Conservation (phyloP, 176 grass and related monocot species). For the Paspalum notatum region DNA sequence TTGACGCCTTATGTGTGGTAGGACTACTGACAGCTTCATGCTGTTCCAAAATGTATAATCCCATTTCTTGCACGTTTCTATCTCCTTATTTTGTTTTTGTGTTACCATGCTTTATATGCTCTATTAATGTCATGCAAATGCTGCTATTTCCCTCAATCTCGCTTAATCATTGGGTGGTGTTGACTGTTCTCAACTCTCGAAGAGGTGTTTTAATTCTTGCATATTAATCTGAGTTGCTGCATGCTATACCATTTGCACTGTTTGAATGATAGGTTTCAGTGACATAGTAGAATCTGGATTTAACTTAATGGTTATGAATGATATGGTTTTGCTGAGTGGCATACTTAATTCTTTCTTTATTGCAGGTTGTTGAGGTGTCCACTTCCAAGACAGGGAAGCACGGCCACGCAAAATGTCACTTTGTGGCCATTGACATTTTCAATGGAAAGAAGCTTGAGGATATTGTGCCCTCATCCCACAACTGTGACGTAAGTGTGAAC, state of each 20-base stretch:
- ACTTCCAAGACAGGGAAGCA: constrained; percentile 81
- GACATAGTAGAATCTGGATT: neutral
- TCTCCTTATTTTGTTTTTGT: neutral
- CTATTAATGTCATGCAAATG: neutral
- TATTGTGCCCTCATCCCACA: constrained; percentile 75
- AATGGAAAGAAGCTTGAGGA: constrained; percentile 78
- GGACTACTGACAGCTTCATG: too few species aligned
- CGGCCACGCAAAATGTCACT: constrained; percentile 77
- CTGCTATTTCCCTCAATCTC: neutral
- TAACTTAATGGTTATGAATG: neutral
- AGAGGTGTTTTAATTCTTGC: neutral
- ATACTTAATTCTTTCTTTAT: neutral
- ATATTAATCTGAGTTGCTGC: neutral
- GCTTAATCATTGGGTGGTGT: neutral
- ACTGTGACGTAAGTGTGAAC: constrained; percentile 59
- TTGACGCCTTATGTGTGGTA: too few species aligned
- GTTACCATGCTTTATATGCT: neutral
- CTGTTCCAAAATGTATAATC: neutral
- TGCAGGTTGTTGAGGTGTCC: constrained; percentile 78
- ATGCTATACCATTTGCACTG: neutral
- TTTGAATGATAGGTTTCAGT: neutral
- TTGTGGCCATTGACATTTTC: constrained; percentile 75
- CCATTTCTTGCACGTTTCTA: neutral
- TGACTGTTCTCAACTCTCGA: neutral
- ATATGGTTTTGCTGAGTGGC: neutral